Conservation (phyloP, 2,329 filamentous ascomycete genomes). For the Colletotrichum eleusines region DNA sequence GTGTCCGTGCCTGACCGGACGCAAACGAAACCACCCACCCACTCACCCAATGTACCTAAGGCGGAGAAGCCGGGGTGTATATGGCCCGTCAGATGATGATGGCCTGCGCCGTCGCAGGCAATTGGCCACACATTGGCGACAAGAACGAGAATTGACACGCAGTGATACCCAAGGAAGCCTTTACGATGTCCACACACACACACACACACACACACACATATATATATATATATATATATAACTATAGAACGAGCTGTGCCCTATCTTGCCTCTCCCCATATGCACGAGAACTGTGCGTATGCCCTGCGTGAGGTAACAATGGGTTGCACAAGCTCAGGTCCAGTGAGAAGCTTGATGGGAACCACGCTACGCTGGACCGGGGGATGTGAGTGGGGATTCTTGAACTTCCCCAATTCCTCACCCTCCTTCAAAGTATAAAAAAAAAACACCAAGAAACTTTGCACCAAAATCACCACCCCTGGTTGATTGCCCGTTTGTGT, state of each 20-base stretch:
- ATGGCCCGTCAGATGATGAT: constrained; percentile 18
- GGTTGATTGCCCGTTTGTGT: background rate
- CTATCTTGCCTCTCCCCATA: constrained; percentile 2
- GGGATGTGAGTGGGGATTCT: constrained; percentile 15
- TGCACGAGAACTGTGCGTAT: constrained; percentile 21
- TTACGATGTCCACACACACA: no score
- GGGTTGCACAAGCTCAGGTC: constrained; percentile 15
- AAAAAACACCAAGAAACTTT: background rate
- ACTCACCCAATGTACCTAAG: no score
- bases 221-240: background rate
- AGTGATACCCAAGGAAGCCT: background rate
- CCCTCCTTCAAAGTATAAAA: background rate
- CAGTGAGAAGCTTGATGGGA: constrained; percentile 7
- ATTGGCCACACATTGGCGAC: constrained; percentile 24
- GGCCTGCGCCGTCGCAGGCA: background rate
- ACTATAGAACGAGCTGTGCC: background rate
- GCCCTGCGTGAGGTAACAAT: background rate
- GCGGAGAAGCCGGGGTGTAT: constrained; percentile 10
- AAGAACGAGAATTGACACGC: constrained; percentile 17
- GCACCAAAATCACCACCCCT: background rate
- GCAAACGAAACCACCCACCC: background rate
- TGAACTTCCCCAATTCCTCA: constrained; percentile 20
- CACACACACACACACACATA: background rate
- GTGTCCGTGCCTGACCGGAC: constrained; percentile 16
- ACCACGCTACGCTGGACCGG: constrained; percentile 2